Evolutionary conservation across 2,329 filamentous ascomycete genomes (phyloP).

Genomic region (Tolypocladium pustulatum): DNA sequence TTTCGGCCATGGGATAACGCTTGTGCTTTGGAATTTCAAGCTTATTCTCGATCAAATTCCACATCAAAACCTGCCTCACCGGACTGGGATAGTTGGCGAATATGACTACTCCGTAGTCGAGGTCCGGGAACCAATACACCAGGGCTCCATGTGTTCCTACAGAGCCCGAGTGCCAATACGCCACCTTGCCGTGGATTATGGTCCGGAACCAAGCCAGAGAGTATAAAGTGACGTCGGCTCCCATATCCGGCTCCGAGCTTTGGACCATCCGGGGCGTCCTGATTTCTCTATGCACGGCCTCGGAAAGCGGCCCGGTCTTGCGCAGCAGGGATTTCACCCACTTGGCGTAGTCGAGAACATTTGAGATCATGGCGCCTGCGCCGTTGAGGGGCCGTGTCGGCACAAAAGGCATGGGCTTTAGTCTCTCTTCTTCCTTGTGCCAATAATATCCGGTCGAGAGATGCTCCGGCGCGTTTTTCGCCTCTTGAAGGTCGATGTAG

Average conservation of each 20-base stretch:
- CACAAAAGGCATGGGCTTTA: slow-evolving; percentile 16
- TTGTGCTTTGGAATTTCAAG: slow-evolving; percentile 10
- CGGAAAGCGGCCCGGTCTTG: slow-evolving; percentile 12
- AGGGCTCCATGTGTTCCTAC: slow-evolving; percentile 14
- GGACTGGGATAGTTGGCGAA: slow-evolving; percentile 29
- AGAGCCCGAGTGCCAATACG: slow-evolving; percentile 19
- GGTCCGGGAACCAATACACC: slow-evolving; percentile 17
- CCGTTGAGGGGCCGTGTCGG: slow-evolving; percentile 21
- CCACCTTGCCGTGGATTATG: slow-evolving; percentile 12
- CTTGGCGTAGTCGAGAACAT: slow-evolving; percentile 36
- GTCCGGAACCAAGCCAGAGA: slow-evolving; percentile 18
- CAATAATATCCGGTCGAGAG: slow-evolving; percentile 34
- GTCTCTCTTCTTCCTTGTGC: slow-evolving; percentile 13
- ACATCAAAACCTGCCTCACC: slow-evolving; percentile 13
- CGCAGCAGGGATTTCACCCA: slow-evolving; percentile 40
- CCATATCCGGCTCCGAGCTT: not conserved
- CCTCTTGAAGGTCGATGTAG: slow-evolving; percentile 19
- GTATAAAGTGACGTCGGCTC: slow-evolving; percentile 13
- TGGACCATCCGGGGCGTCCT: slow-evolving; percentile 19
- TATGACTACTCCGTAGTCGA: slow-evolving; percentile 3
- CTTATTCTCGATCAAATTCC: slow-evolving; percentile 19
- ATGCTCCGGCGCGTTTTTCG: slow-evolving; percentile 11
- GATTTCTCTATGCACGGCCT: slow-evolving; percentile 16
- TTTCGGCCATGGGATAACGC: slow-evolving; percentile 9
- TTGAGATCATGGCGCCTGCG: slow-evolving; percentile 32